These are phyloP conservation scores for Aspergillus sp. DNA, from an alignment of 2,329 filamentous ascomycete species.

Conservation along the genomic window DNA sequence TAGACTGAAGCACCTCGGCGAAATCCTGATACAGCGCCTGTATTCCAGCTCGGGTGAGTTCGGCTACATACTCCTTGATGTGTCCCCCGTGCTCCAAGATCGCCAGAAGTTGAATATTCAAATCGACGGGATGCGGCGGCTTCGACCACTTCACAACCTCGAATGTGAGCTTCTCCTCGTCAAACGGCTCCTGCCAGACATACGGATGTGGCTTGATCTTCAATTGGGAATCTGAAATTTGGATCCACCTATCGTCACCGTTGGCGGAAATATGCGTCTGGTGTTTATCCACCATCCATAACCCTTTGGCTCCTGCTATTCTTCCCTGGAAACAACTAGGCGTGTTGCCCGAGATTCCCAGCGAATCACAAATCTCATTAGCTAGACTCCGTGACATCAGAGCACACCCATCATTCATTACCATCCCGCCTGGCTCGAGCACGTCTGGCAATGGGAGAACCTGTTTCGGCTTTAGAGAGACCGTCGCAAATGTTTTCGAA, in stretches of 20 bases:
- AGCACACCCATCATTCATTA: constrained; percentile 52
- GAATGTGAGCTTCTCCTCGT: constrained; percentile 49
- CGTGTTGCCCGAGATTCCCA: constrained; percentile 36
- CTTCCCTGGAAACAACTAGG: constrained; percentile 55
- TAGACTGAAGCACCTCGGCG: constrained; percentile 29
- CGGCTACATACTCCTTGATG: constrained; percentile 34
- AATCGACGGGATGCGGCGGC: constrained; percentile 36
- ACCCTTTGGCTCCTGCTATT: constrained; percentile 56
- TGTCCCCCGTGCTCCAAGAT: constrained; percentile 52
- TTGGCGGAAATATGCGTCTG: constrained; percentile 17
- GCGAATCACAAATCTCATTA: constrained; percentile 38
- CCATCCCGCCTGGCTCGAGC: constrained; percentile 11
- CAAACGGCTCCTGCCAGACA: constrained; percentile 26
- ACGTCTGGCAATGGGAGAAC: constrained; percentile 29
- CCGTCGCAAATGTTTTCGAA: constrained; percentile 40
- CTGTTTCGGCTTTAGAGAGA: constrained; percentile 31
- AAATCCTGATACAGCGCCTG: constrained; percentile 30
- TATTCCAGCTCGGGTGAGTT: constrained; percentile 36
- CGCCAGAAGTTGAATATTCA: constrained; percentile 53
- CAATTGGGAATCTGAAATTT: constrained; percentile 53
- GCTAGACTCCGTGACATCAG: constrained; percentile 51
- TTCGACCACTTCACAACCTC: constrained; percentile 50
- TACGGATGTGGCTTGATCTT: constrained; percentile 48
- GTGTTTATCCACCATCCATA: constrained; percentile 53
- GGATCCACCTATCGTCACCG: constrained; percentile 47